Percentiles rank a stretch among this genome's conserved stretches.
These are phyloP conservation scores for Daldinia loculata DNA, from an alignment of 495 filamentous ascomycete species.

Conservation along the genomic window DNA sequence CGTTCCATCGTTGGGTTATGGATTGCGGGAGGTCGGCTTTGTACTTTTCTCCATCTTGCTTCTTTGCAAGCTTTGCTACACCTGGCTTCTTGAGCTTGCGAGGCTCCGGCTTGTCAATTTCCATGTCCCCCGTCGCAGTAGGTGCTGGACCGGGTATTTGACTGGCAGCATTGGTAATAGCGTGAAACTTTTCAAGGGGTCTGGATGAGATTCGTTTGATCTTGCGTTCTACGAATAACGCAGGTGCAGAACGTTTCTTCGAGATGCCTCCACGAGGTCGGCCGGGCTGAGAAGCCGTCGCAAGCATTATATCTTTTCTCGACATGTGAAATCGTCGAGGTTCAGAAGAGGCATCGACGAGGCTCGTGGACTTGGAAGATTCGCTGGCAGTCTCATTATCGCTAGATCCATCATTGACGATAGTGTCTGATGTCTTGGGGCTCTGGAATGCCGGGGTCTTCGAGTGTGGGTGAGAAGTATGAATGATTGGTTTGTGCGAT, in stretches of 20 bases:
- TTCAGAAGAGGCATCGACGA: constrained; percentile 26
- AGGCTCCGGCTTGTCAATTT: constrained; percentile 33
- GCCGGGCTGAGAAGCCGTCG: constrained; percentile 34
- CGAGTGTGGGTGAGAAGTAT: constrained; percentile 31
- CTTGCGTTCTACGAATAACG: constrained; percentile 60
- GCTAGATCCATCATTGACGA: constrained; percentile 1
- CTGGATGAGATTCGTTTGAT: constrained; percentile 46
- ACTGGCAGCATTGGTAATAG: constrained; percentile 17
- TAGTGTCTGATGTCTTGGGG: constrained; percentile 16
- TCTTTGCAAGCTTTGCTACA: constrained; percentile 34
- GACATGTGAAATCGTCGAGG: constrained; percentile 61
- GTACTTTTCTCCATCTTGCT: constrained; percentile 33
- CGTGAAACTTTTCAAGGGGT: constrained; percentile 28
- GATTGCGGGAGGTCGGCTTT: constrained; percentile 53
- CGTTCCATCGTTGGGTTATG: constrained; percentile 49
- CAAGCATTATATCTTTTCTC: constrained; percentile 45
- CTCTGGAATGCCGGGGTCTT: constrained; percentile 32
- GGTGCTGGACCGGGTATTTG: background rate
- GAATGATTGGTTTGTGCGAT: constrained; percentile 37
- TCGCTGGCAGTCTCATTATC: constrained; percentile 12
- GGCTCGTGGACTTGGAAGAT: background rate
- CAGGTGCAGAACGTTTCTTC: constrained; percentile 51
- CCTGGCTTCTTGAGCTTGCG: constrained; percentile 46
- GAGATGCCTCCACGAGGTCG: constrained; percentile 39
- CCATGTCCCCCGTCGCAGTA: constrained; percentile 28